A percentile compares a stretch with the other conserved stretches of the same genome.
phyloP scores from a whole-genome alignment of 768 basidiomycete genomes.

The Lactarius trivialis region DNA sequence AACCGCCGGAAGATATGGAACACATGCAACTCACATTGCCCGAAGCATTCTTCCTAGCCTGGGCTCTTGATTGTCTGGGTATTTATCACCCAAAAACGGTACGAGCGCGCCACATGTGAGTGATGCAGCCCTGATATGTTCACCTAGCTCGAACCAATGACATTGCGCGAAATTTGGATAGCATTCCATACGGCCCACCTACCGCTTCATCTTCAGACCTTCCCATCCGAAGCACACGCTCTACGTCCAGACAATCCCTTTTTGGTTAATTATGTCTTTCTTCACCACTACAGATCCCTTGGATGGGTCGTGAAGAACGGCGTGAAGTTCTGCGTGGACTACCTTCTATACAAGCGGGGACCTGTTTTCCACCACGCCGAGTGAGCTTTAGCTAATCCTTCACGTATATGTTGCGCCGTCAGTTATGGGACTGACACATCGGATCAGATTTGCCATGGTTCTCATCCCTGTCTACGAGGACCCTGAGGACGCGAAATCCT shows the following conservation, averaged over 20 bases:
- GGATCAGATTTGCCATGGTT: constrained; percentile 77
- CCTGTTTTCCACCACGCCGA: constrained; percentile 95
- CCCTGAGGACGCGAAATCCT: constrained; percentile 56
- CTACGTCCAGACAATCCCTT: constrained; percentile 84
- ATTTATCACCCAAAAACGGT: constrained; percentile 64
- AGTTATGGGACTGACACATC: neutral
- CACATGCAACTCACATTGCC: constrained; percentile 86
- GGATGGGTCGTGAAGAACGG: constrained; percentile 97
- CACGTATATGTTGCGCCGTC: neutral
- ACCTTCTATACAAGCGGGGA: constrained; percentile 88
- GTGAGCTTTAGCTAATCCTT: constrained; percentile 42
- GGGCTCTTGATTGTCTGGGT: constrained; percentile 78
- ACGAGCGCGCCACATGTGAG: constrained; percentile 26
- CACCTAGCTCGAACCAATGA: constrained; percentile 47
- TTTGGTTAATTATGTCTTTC: constrained; percentile 80
- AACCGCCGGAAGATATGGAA: constrained; percentile 66
- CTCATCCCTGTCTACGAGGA: constrained; percentile 89
- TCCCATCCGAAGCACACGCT: constrained; percentile 22
- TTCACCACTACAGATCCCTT: constrained; percentile 92
- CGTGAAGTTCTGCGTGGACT: constrained; percentile 96
- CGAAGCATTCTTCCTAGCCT: constrained; percentile 84
- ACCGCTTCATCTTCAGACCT: constrained; percentile 31
- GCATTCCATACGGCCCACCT: constrained; percentile 54
- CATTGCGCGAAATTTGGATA: constrained; percentile 53
- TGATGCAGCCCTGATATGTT: constrained; percentile 2